These are phyloP conservation scores for Pseudogymnoascus sp. DNA, from an alignment of 2,329 filamentous ascomycete species.

Conservation along the genomic window DNA sequence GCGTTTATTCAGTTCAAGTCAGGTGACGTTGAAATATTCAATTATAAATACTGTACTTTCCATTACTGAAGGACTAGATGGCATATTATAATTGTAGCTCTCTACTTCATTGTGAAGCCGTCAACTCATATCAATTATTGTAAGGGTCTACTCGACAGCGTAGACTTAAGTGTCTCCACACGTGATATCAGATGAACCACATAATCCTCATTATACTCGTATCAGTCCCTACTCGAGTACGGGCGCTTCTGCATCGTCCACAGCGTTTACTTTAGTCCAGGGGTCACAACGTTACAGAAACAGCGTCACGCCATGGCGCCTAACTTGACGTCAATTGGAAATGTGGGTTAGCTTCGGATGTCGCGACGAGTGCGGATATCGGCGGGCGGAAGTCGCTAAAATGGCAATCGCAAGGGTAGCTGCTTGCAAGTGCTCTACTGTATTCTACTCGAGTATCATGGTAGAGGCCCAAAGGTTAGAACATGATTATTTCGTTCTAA, in stretches of 20 bases:
- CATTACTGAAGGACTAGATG: neutral
- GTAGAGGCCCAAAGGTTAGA: neutral
- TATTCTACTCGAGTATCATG: neutral
- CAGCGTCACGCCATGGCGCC: neutral
- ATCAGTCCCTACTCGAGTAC: neutral
- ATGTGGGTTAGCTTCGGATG: slow-evolving; percentile 2
- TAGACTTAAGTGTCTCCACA: neutral
- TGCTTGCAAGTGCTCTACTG: neutral
- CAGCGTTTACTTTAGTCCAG: neutral
- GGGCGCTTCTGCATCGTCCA: neutral
- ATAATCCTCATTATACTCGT: neutral
- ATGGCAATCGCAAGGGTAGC: neutral
- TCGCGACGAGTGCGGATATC: neutral
- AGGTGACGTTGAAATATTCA: neutral
- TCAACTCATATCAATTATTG: neutral
- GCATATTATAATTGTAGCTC: neutral
- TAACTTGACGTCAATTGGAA: slow-evolving; percentile 2
- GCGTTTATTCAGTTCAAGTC: neutral
- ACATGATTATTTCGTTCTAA: neutral
- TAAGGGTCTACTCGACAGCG: neutral
- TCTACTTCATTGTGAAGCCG: neutral
- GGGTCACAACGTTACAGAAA: neutral
- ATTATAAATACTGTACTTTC: neutral
- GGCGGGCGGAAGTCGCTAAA: neutral
- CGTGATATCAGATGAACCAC: neutral